Evolutionary conservation across 345 rosid species (phyloP), one percentile per base, ranked within the genome.

Genomic region (Eucalyptus caleyi): DNA sequence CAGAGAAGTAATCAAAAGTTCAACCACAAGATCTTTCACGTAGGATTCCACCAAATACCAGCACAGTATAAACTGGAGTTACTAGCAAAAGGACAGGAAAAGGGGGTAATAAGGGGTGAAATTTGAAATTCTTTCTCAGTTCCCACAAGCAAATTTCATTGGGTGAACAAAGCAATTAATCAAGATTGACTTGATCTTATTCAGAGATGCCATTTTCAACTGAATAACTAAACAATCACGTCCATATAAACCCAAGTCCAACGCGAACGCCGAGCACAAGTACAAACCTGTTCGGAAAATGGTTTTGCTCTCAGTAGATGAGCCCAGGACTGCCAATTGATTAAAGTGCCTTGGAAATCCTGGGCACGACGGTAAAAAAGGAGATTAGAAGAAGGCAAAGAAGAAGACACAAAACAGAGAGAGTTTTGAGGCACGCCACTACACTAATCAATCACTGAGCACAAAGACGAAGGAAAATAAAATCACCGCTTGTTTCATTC

Each of bases 251-350:
- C 27, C 45, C 83, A 72, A 37, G 27, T 72, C 24, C 83, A 77
- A 77, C 83, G 27, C 6, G 83, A 77, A n/a, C 37, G 37, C 59
- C 40, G 3, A 89, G 56, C 13, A 49, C 45, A 47, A 32, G 86
- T 3, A 80, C 89, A 50, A n/a, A 90, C 91, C 91, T 54, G 87
- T n/a, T 87, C 87, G 16, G 91, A 87, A 85, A 90, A 90, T n/a
- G 91, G 91, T 87, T 87, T 90, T 42, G 89, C 89, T 59, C 91
- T 87, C 91, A 87, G 87, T 89, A 90, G 40, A 88, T 90, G 91
- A 42, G 91, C 91, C 89, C 89, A 90, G n/a, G 91, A 49, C 82
- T 90, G 91, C 91, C 91, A 90, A 87, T 80, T 87, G 89, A 87
- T 90, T 27, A 59, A 81, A 60, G 87, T 90, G 32, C 89, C 89